Evolutionary conservation across 305 asterid species (phyloP), one percentile per base, ranked within the genome.

Genomic region (Fraxinus greggii): DNA sequence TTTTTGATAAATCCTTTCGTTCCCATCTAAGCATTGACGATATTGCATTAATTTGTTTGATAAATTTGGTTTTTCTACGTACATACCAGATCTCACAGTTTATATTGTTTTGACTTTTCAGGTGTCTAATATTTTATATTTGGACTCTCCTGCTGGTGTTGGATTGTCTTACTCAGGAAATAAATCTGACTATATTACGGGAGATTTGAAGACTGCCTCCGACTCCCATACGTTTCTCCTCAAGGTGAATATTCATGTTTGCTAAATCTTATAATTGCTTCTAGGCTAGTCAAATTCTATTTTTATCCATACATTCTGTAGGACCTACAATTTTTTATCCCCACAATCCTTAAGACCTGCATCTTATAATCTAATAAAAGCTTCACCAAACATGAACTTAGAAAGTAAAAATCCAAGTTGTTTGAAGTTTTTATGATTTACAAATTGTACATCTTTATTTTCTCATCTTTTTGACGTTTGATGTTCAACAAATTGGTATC

Each of bases 111-210:
- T 80, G 76, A 31, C 65, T 0, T 81, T 74, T 78, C 89, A 96
- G 98, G 97, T 92, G 38, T 93, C 98, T 3, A 96, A 80, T 77
- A 77, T 94, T 28, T 42, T 96, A 81, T 96, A 96, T 88, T 81
- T 96, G 85, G 99, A 94, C 73, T 94, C 98, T 83, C 99, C 99
- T 1, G 89, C 97, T 69, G 99, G 99, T 59, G 98, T 94, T 87
- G 99, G 99, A 77, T 86, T 87, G 0, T 96, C 98, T 28, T 96
- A 91, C 91, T 94, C 99, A 0, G 84, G 77, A 59, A 92, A 96
- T 81, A 40, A 35, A 79, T 86, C 97, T 2, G 98, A 96, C 85
- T 94, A 96, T 80, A 42, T 2, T 17, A 96, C 99, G 1, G 95
- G 97, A 77, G 99, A 96, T 84, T 81, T 87, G 26, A 87, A 93